Base-by-base conservation (phyloP, 208 protist species). In the Leishmania major region DNA sequence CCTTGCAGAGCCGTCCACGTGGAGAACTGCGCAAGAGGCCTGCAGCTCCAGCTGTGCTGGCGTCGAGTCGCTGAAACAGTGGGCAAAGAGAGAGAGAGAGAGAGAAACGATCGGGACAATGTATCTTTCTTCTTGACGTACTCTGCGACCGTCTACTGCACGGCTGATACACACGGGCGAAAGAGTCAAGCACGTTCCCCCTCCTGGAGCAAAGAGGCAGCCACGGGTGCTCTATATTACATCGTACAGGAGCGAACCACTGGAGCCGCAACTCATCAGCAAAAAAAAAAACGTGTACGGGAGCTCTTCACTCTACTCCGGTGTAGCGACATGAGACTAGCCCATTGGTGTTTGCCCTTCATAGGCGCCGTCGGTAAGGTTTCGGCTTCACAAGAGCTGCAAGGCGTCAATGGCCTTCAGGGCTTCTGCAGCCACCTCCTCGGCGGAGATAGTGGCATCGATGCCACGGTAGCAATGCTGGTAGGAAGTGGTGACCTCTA, bases 401-500 rank as follows among this genome's bases (percentile, higher is more conserved):
- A 86, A 1, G 0, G 62, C 53, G n/a, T 86, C 82, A 31, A 86
- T 86, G 1, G 47, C 35, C 43, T 67, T 40, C 3, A 55, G 7
- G 0, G 80, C 74, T 37, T 80, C 47, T 57, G 69, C 82, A 2
- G 53, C 15, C 0, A 86, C 40, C 55, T 80, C 53, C 0, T 79
- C 78, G 0, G 77, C n/a, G 13, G 47, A 45, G 13, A 37, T 51
- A 22, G 17, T 76, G 13, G 78, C 82, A 49, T 75, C 55, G 6
- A 86, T 43, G 55, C n/a, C 60, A 6, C 67, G 71, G 78, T 77
- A 77, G 74, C 62, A 86, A 0, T 47, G 62, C 71, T 75, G 60
- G 55, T 86, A 86, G 40, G 78, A 79, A 47, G 51, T 75, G 25
- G 75, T 59, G 7, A 86, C 60, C 77, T 86, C 82, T 43, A 70